Conservation (phyloP, 106 monocot genomes). For the Dendrobium chrysotoxum region DNA sequence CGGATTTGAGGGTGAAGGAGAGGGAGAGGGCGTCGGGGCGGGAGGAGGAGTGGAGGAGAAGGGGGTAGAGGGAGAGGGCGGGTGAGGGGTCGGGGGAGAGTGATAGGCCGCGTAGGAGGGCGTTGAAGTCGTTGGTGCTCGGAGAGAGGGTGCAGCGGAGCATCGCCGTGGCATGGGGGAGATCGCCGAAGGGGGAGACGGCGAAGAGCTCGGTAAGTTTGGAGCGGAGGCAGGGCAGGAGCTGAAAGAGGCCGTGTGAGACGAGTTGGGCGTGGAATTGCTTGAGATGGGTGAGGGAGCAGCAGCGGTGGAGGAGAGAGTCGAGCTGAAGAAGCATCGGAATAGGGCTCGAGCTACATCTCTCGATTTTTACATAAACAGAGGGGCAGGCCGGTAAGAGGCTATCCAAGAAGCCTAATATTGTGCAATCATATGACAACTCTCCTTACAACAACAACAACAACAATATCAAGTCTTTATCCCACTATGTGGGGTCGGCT, state of each 20-base stretch:
- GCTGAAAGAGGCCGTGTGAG: conserved; percentile 41
- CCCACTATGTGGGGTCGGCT: too few species aligned
- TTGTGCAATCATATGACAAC: too few species aligned
- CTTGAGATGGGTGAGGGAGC: conserved; percentile 33
- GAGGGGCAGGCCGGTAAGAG: too few species aligned
- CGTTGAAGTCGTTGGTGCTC: conserved; percentile 77
- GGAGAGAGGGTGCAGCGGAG: conserved; percentile 28
- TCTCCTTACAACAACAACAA: too few species aligned
- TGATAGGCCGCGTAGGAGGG: conserved; percentile 56
- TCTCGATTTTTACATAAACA: too few species aligned
- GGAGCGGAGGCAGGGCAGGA: conserved; percentile 28
- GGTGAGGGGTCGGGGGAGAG: conserved; percentile 21
- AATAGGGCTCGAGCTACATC: too few species aligned
- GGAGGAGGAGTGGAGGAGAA: conserved; percentile 21
- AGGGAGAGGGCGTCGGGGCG: conserved; percentile 79
- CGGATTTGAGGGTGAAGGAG: conserved; percentile 70
- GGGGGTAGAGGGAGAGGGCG: conserved; percentile 44
- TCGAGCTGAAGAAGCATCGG: conserved; percentile 6
- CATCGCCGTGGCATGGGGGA: conserved; percentile 30
- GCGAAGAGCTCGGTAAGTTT: conserved; percentile 40
- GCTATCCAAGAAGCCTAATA: too few species aligned
- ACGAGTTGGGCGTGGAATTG: conserved; percentile 61
- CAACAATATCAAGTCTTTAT: too few species aligned
- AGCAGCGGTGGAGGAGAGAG: conserved; percentile 26
- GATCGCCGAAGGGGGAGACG: conserved; percentile 35